These are phyloP conservation scores for Leucosporidium scottii DNA, from an alignment of 768 basidiomycete genomes.

Conservation along the genomic window DNA sequence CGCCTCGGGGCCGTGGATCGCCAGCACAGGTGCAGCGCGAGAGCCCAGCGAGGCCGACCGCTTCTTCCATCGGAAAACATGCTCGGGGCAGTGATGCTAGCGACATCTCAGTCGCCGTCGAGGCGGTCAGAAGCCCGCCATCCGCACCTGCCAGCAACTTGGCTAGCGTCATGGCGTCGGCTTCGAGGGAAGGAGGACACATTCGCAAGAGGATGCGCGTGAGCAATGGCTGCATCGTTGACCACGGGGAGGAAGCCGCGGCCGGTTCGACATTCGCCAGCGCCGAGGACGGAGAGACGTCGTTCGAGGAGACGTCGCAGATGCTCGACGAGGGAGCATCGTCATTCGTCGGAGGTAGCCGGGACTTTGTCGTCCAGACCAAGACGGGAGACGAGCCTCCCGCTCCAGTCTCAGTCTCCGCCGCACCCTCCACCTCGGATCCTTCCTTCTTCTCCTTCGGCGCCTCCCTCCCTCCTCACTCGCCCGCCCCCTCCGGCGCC, in stretches of 20 bases:
- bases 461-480: background rate
- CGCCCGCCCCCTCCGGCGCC: background rate
- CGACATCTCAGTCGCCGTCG: conserved; percentile 8
- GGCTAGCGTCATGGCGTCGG: background rate
- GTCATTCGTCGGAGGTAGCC: conserved; percentile 1
- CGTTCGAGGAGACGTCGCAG: background rate
- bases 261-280: no score
- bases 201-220: conserved; percentile 13
- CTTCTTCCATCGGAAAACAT: conserved; percentile 15
- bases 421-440: conserved; percentile 2
- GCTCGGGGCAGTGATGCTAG: conserved; percentile 7
- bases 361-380: conserved; percentile 16
- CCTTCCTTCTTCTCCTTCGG: conserved; percentile 22
- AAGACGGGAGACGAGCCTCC: conserved; percentile 19
- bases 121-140: background rate
- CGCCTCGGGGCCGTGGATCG: background rate
- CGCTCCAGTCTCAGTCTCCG: background rate
- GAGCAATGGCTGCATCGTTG: background rate
- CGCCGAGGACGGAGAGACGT: background rate
- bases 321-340: conserved; percentile 4
- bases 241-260: background rate
- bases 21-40: background rate
- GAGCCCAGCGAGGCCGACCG: background rate
- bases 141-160: background rate
- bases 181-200: conserved; percentile 7